Evolutionary conservation across 148 eudicot genomes (phyloP), one percentile per base, ranked within the genome.

Genomic region (Mesembryanthemum crystallinum): DNA sequence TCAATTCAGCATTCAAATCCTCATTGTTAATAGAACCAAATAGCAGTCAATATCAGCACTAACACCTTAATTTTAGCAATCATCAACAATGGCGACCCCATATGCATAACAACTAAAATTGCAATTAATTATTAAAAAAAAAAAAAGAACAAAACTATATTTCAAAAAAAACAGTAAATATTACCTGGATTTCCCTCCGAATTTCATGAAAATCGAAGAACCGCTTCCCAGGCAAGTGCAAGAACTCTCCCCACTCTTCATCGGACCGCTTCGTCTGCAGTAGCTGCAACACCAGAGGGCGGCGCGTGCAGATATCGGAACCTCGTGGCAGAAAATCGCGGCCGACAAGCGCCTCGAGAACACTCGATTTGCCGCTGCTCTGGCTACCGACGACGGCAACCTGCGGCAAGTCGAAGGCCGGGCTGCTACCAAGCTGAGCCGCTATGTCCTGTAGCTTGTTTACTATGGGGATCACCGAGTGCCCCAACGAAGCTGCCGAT

Each of bases 281-380:
- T 8, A 93, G 85, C 86, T 93, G 98, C 28, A 93, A 85, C 74
- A 93, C 91, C 18, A 93, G 88, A 61, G 98, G 98, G 8, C 98
- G 87, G 5, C 98, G 90, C 20, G 98, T 93, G 39, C 98, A 93
- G 24, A 93, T 89, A 39, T 89, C 98, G 7, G 81, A 79, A 0
- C 98, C 94, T n/a, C 98, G 83, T 1, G 98, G 98, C 73, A 93
- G 76, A 81, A 93, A 93, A 73, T 93, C 98, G 10, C 98, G 97
- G 68, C 97, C 98, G 1, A 89, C 98, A 2, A 91, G 91, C 55
- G 96, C 88, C 69, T 93, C 98, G 2, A 93, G 87, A 42, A 93
- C 98, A 70, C 96, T 91, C 43, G 98, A 93, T 76, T 93, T 93
- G 8, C 98, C 98, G 47, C 98, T 93, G 76, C 98, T 93, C 81